These are phyloP conservation scores for Geosmithia putterillii DNA, from an alignment of 2,329 filamentous ascomycete species.

Conservation along the genomic window DNA sequence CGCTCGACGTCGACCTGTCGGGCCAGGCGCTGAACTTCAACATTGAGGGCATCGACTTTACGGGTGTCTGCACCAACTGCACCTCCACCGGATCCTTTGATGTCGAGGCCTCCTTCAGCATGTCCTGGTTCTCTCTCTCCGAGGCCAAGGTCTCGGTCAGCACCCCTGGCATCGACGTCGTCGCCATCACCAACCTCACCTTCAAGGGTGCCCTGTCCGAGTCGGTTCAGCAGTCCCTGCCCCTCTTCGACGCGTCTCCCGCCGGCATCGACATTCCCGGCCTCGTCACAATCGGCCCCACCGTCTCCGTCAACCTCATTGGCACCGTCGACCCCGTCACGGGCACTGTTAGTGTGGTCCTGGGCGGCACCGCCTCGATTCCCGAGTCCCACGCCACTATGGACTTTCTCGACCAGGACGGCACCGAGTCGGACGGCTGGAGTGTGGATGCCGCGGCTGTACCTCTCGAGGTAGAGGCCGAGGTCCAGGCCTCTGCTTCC, in stretches of 20 bases:
- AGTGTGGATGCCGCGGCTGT: neutral
- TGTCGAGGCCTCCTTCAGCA: conserved; percentile 1
- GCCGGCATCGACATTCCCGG: conserved; percentile 1
- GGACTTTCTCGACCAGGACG: conserved; percentile 1
- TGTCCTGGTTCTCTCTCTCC: neutral
- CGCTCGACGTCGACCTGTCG: neutral
- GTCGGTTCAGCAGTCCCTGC: neutral
- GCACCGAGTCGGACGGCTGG: neutral
- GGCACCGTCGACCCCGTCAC: neutral
- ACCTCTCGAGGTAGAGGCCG: neutral
- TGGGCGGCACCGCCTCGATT: neutral
- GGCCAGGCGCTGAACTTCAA: neutral
- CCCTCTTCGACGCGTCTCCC: conserved; percentile 1
- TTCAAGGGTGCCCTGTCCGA: neutral
- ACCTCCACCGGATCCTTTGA: neutral
- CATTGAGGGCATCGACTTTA: neutral
- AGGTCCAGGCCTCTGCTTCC: neutral
- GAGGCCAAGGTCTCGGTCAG: neutral
- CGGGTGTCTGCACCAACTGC: conserved; percentile 1
- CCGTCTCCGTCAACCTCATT: neutral
- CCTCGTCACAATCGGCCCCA: conserved; percentile 1
- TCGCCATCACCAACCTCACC: conserved; percentile 1
- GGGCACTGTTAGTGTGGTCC: neutral
- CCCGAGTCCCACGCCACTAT: neutral
- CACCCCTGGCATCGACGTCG: neutral